Evolutionary conservation across 371 early-diverging fungal species (phyloP).

Genomic region (Umbelopsis sp.): DNA sequence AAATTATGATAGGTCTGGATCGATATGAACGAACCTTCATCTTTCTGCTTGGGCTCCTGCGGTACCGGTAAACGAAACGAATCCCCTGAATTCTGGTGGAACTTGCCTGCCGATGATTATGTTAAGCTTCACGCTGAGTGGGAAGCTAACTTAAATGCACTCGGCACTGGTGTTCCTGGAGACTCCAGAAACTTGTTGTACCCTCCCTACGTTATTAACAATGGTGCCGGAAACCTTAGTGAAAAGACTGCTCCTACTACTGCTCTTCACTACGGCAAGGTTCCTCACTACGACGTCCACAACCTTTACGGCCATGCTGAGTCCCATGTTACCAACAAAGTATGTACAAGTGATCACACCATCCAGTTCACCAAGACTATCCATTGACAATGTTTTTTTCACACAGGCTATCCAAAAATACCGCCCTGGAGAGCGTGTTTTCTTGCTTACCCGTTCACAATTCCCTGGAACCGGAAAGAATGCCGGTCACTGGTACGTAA

Average conservation of each 20-base stretch:
- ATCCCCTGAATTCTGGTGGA: constrained; percentile 23
- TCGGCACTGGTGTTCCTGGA: constrained; percentile 28
- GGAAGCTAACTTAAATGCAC: constrained; percentile 24
- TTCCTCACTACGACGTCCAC: constrained; percentile 65
- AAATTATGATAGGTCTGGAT: constrained; percentile 54
- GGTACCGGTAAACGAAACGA: constrained; percentile 30
- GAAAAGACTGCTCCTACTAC: constrained; percentile 60
- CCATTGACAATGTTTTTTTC: too few relatives aligned
- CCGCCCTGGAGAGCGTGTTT: constrained; percentile 61
- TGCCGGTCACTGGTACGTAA: constrained; percentile 68
- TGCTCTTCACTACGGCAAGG: constrained; percentile 56
- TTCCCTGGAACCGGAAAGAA: constrained; percentile 70
- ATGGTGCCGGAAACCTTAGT: constrained; percentile 43
- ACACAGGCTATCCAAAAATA: constrained; percentile 31
- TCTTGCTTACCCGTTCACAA: constrained; percentile 72
- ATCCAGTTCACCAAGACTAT: too few relatives aligned
- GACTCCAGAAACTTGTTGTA: constrained; percentile 35
- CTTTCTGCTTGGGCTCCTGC: constrained; percentile 49
- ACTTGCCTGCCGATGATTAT: constrained; percentile 28
- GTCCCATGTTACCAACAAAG: constrained; percentile 53
- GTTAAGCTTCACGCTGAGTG: constrained; percentile 27
- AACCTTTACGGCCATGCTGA: constrained; percentile 70
- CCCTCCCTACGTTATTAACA: constrained; percentile 43
- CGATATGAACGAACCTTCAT: constrained; percentile 76
- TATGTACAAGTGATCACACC: constrained; percentile 21